Evolutionary conservation across 192 early-diverging fungal species (phyloP), one percentile per base, ranked within the genome.

Genomic region (Gryganskiella cystojenkinii): DNA sequence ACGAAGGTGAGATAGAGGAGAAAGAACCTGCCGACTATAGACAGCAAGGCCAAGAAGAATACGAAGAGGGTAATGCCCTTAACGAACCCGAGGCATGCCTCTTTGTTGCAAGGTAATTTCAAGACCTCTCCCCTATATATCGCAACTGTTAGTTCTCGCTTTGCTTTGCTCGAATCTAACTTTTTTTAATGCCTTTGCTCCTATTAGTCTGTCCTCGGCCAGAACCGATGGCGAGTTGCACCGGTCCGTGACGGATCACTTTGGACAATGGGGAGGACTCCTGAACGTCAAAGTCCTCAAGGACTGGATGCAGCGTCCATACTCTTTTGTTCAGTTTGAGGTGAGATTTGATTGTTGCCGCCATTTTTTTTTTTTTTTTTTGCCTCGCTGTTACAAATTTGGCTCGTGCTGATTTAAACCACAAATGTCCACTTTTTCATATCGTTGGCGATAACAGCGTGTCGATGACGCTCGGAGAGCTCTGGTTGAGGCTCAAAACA

Each of bases 251-350:
- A 82, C 81, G 8, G 40, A 68, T 8, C 88, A 91, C 64, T 92
- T 94, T 57, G 30, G 75, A 10, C 67, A 85, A 60, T 94, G 89
- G 90, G 92, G 92, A 0, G 24, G 35, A 9, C 43, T 94, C 3
- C 44, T 89, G 11, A 82, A 92, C 64, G 89, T 94, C 47, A 92
- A 92, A 59, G 91, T 94, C 7, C 49, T 92, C n/a, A 90, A 87
- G 58, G 92, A 94, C 58, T 90, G 87, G 87, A 71, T 89, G 69
- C 53, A 80, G 17, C 67, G 92, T 10, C 92, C 92, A 2, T 94
- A 92, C 62, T 89, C 91, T 4, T 94, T 94, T 71, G 92, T 94
- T 2, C 92, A 94, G 68, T 94, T 87, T 72, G 85, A 88, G 71
- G 90, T 89, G 65, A 4, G 61, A 35, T 33, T 0, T 45, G 20